Conservation (phyloP, 768 basidiomycete species). For the Tulasnella sp. region DNA sequence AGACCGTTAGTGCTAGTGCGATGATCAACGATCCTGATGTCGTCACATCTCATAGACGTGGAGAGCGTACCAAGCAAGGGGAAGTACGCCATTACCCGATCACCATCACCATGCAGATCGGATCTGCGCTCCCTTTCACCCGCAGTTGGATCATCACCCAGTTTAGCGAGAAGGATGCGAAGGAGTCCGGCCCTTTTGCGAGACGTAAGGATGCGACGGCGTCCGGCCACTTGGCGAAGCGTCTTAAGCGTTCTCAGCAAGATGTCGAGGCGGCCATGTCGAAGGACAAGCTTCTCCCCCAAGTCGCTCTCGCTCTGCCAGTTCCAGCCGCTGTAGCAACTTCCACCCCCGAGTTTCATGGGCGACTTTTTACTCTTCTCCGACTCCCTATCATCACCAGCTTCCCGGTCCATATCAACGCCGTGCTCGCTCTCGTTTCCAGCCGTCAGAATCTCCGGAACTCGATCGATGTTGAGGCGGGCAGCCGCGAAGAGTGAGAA, state of each 20-base stretch:
- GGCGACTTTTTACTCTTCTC: slow-evolving; percentile 55
- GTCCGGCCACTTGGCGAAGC: slow-evolving; percentile 29
- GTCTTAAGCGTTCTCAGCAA: neutral
- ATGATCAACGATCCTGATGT: neutral
- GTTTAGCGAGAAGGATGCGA: slow-evolving; percentile 42
- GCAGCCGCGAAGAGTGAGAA: slow-evolving; percentile 18
- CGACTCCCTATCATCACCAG: slow-evolving; percentile 44
- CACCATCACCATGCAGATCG: neutral
- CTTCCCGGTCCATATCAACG: slow-evolving; percentile 23
- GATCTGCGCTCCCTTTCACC: neutral
- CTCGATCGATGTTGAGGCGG: slow-evolving; percentile 2
- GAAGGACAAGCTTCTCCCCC: slow-evolving; percentile 51
- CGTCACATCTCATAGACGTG: neutral
- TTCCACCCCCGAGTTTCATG: slow-evolving; percentile 35
- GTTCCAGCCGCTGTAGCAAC: slow-evolving; percentile 29
- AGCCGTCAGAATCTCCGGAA: slow-evolving; percentile 21
- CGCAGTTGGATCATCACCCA: slow-evolving; percentile 31
- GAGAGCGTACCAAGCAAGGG: neutral
- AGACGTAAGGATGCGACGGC: slow-evolving; percentile 40
- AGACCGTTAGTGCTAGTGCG: slow-evolving; percentile 34
- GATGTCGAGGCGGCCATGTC: slow-evolving; percentile 40
- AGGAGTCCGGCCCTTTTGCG: slow-evolving; percentile 36
- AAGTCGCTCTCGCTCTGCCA: slow-evolving; percentile 46
- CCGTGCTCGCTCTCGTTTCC: slow-evolving; percentile 40
- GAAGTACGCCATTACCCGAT: neutral